Evolutionary conservation across 441 rosid species (phyloP).

Genomic region (Hura crepitans): DNA sequence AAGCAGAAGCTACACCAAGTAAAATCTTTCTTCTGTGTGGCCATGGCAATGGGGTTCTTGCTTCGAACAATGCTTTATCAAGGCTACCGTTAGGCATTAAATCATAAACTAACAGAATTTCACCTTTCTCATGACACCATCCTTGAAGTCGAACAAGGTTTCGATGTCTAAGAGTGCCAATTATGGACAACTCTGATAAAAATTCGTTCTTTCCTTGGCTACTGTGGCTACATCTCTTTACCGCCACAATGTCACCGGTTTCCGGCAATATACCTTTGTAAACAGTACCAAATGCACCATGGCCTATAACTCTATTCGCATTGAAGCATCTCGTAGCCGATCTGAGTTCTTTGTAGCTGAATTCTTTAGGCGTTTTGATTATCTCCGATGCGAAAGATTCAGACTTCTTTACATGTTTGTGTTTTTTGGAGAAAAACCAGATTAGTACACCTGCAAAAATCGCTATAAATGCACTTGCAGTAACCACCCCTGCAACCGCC

Average conservation of each 20-base stretch:
- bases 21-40: slow-evolving; percentile 58
- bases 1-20: slow-evolving; percentile 82
- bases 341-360: slow-evolving; percentile 77
- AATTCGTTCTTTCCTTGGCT: slow-evolving; percentile 83
- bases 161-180: slow-evolving; percentile 79
- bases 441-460: slow-evolving; percentile 59
- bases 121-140: slow-evolving; percentile 89
- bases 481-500: slow-evolving; percentile 89
- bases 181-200: slow-evolving; percentile 70
- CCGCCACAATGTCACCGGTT: slow-evolving; percentile 73
- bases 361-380: slow-evolving; percentile 82
- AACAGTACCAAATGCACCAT: slow-evolving; percentile 90
- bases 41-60: slow-evolving; percentile 72
- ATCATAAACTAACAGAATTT: slow-evolving; percentile 76
- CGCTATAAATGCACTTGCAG: slow-evolving; percentile 86
- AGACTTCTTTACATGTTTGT: slow-evolving; percentile 44
- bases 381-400: slow-evolving; percentile 66
- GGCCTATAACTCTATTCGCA: slow-evolving; percentile 62
- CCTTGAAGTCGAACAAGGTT: slow-evolving; percentile 90
- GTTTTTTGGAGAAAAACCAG: slow-evolving; percentile 65
- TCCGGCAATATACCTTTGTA: slow-evolving; percentile 67
- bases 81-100: slow-evolving; percentile 91
- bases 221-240: slow-evolving; percentile 76
- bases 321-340: slow-evolving; percentile 72
- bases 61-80: slow-evolving; percentile 79